A percentile compares a stretch with the other conserved stretches of the same genome.
These are phyloP conservation scores for Candida morakotiae DNA, from an alignment of 805 yeast species.

Conservation along the genomic window DNA sequence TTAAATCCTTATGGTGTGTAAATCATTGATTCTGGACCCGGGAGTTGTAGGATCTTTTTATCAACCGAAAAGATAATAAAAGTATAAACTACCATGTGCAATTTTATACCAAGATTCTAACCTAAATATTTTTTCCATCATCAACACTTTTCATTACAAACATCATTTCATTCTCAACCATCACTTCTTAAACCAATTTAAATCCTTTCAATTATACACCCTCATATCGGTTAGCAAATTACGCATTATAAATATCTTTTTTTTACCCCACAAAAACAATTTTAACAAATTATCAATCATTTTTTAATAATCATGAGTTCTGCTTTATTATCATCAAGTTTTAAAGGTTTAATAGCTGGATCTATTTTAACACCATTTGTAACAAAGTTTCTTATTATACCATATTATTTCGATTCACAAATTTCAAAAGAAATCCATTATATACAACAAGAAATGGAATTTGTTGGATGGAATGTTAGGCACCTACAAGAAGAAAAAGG, in stretches of 20 bases:
- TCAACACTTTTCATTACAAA: neutral
- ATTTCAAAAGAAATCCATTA: conserved; percentile 24
- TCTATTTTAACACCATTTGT: conserved; percentile 25
- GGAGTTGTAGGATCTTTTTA: neutral
- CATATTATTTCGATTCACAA: conserved; percentile 17
- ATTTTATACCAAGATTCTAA: too few relatives aligned
- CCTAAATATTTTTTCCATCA: neutral
- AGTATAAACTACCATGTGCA: conserved; percentile 4
- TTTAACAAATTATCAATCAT: neutral
- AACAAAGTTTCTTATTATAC: conserved; percentile 24
- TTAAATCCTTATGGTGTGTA: too few relatives aligned
- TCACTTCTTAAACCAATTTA: too few relatives aligned
- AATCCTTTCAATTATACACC: too few relatives aligned
- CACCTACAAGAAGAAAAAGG: conserved; percentile 28
- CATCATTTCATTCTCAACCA: too few relatives aligned
- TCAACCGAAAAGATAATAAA: too few relatives aligned
- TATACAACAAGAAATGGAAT: conserved; percentile 27
- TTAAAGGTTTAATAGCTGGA: conserved; percentile 26
- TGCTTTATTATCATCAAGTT: conserved; percentile 5
- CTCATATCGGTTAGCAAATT: too few relatives aligned
- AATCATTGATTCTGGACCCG: neutral
- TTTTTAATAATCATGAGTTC: neutral
- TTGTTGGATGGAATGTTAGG: conserved; percentile 33
- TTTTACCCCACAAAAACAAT: neutral
- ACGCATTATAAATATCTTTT: neutral